Evolutionary conservation across 305 asterid genomes (phyloP).

Genomic region (Solanum chacoense): DNA sequence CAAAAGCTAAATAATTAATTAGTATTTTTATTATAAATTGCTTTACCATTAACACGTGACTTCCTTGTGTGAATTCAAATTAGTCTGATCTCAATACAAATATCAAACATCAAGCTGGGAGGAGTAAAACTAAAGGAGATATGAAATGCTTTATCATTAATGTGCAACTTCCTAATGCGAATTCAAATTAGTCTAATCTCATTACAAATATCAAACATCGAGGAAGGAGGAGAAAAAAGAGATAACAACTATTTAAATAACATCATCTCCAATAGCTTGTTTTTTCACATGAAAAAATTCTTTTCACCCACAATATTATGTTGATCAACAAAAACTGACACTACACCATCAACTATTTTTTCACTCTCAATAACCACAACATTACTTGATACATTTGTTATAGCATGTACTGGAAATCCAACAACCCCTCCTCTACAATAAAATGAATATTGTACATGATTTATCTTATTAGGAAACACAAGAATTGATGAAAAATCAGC

Average conservation of each 20-base stretch:
- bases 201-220: neutral
- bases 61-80: neutral
- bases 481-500: constrained; percentile 35
- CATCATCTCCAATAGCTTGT: neutral
- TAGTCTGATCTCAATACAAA: neutral
- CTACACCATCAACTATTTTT: constrained; percentile 22
- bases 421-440: constrained; percentile 4
- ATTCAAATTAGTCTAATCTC: neutral
- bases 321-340: constrained; percentile 50
- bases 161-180: neutral
- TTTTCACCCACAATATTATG: constrained; percentile 31
- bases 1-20: neutral
- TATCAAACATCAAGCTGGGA: neutral
- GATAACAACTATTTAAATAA: neutral
- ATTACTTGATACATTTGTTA: constrained; percentile 41
- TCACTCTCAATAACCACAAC: constrained; percentile 47
- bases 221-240: neutral
- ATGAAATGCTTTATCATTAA: neutral
- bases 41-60: neutral
- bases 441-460: constrained; percentile 33
- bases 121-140: neutral
- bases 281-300: neutral
- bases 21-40: neutral
- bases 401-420: constrained; percentile 28
- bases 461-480: constrained; percentile 43